Evolutionary conservation across 345 rosid species (phyloP).

Genomic region (Populus ilicifolia): DNA sequence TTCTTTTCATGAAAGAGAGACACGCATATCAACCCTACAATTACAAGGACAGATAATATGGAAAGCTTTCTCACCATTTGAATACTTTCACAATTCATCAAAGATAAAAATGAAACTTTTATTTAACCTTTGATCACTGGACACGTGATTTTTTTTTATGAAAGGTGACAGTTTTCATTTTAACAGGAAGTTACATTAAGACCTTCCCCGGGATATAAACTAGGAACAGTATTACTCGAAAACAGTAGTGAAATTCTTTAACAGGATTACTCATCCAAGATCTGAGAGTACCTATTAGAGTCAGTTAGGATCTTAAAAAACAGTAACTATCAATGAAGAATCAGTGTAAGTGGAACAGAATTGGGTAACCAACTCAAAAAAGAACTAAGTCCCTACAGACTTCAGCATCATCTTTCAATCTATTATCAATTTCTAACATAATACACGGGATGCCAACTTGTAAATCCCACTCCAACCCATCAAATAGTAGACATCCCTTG

Average conservation of each 20-base stretch:
- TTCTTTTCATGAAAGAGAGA: neutral
- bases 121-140: no score
- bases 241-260: neutral
- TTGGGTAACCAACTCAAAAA: neutral
- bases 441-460: neutral
- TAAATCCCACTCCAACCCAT: neutral
- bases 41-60: neutral
- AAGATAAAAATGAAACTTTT: no score
- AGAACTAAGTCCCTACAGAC: neutral
- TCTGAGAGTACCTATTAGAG: neutral
- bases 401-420: neutral
- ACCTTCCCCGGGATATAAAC: neutral
- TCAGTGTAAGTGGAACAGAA: neutral
- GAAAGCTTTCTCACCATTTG: neutral
- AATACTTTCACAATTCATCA: no score
- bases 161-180: no score
- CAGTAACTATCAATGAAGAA: neutral
- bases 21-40: neutral
- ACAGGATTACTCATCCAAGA: neutral
- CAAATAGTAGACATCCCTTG: neutral
- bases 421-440: neutral
- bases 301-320: neutral
- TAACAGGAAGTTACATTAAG: no score
- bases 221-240: neutral
- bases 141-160: no score